These are phyloP conservation scores for Sporothrix sp. DNA, from an alignment of 2,329 filamentous ascomycete genomes.

Conservation along the genomic window DNA sequence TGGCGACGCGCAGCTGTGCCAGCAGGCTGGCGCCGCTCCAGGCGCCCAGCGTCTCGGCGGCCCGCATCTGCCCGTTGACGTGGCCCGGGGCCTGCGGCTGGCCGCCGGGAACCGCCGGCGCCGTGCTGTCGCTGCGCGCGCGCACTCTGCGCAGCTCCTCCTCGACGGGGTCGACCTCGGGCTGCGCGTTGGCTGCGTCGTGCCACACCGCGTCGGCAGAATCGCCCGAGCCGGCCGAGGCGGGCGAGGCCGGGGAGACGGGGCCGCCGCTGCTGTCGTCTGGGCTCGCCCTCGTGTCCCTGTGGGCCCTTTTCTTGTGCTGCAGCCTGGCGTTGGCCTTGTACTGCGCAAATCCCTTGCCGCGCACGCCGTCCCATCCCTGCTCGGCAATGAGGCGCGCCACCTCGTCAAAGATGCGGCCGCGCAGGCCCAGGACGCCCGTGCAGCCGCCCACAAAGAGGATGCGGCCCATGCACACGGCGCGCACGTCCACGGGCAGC, in stretches of 20 bases:
- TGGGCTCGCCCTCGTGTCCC: not conserved
- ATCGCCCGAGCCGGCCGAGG: not conserved
- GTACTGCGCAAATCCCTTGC: slow-evolving; percentile 53
- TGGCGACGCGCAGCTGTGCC: slow-evolving; percentile 56
- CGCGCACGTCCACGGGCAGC: slow-evolving; percentile 72
- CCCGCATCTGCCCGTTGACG: slow-evolving; percentile 46
- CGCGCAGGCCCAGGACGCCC: slow-evolving; percentile 67
- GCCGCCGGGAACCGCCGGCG: not conserved
- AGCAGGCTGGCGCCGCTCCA: slow-evolving; percentile 67
- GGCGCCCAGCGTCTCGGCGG: slow-evolving; percentile 58
- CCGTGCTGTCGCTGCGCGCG: slow-evolving; percentile 20
- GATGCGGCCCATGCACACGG: slow-evolving; percentile 79
- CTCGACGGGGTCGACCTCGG: slow-evolving; percentile 49
- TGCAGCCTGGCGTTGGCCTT: slow-evolving; percentile 35
- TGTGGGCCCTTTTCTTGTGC: slow-evolving; percentile 12
- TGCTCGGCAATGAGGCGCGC: slow-evolving; percentile 52
- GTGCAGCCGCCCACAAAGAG: slow-evolving; percentile 77
- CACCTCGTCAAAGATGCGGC: slow-evolving; percentile 67
- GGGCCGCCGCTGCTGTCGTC: slow-evolving; percentile 20
- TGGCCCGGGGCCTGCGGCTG: slow-evolving; percentile 11
- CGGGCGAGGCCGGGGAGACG: not conserved
- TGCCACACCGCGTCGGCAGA: slow-evolving; percentile 25
- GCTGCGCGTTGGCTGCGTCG: slow-evolving; percentile 34
- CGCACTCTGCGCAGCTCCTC: slow-evolving; percentile 38
- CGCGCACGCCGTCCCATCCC: slow-evolving; percentile 70